Conservation (phyloP, 129 eudicot species). For the Tagetes erecta region DNA sequence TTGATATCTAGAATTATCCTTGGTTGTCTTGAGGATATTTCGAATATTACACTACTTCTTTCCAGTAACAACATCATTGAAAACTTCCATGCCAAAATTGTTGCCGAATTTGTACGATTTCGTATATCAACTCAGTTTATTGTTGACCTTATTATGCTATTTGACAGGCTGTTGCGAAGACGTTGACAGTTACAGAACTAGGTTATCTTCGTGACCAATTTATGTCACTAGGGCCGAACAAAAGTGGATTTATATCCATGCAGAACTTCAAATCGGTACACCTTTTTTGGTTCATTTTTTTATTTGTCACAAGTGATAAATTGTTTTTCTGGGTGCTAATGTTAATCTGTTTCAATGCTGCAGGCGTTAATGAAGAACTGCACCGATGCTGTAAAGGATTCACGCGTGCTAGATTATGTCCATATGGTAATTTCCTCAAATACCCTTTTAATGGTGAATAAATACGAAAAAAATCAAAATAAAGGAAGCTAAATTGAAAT, state of each 20-base stretch:
- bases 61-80: background rate
- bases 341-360: constrained; percentile 7
- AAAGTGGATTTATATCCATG: constrained; percentile 74
- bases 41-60: background rate
- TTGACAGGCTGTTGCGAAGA: constrained; percentile 92
- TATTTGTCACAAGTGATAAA: background rate
- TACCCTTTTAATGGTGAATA: constrained; percentile 1
- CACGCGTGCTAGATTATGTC: constrained; percentile 87
- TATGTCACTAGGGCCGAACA: constrained; percentile 73
- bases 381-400: constrained; percentile 94
- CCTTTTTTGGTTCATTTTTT: background rate
- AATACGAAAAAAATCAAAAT: background rate
- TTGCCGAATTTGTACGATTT: background rate
- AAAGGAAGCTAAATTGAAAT: background rate
- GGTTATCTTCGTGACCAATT: constrained; percentile 89
- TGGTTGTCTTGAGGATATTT: background rate
- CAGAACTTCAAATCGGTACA: constrained; percentile 78
- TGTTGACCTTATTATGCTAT: constrained; percentile 21
- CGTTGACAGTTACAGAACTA: constrained; percentile 78
- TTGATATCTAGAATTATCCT: background rate
- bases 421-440: constrained; percentile 52
- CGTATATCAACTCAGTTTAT: constrained; percentile 4
- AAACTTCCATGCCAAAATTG: background rate
- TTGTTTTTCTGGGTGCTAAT: constrained; percentile 1
- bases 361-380: constrained; percentile 74